phyloP scores from a whole-genome alignment of 2,329 filamentous ascomycete genomes.

The Aspergillus fructus region DNA sequence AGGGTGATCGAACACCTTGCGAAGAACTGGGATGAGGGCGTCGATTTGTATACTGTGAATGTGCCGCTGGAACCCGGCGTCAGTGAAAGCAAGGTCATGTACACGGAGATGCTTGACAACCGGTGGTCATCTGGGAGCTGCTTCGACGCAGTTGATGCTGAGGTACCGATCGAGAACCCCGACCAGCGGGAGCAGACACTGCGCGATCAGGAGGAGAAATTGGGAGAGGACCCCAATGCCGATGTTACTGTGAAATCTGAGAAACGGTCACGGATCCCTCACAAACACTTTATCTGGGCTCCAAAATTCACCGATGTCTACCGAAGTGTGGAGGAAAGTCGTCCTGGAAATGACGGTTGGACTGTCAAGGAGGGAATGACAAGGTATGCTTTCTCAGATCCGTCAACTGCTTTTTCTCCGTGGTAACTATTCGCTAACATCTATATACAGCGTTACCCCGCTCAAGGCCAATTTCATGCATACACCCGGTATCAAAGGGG shows the following conservation, averaged over 20 bases:
- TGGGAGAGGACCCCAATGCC: conserved; percentile 27
- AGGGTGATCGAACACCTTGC: conserved; percentile 76
- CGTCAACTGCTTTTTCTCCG: not conserved
- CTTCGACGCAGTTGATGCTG: conserved; percentile 74
- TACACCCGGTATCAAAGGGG: conserved; percentile 62
- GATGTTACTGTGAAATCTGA: conserved; percentile 22
- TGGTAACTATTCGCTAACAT: conserved; percentile 7
- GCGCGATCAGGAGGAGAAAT: conserved; percentile 60
- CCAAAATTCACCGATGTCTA: conserved; percentile 85
- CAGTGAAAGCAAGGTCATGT: conserved; percentile 70
- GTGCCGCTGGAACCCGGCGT: conserved; percentile 80
- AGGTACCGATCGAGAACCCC: conserved; percentile 57
- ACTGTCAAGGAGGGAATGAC: conserved; percentile 83
- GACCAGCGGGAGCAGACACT: conserved; percentile 72
- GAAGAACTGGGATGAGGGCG: conserved; percentile 69
- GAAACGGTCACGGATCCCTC: conserved; percentile 56
- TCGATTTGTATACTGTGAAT: conserved; percentile 89
- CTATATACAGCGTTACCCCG: conserved; percentile 70
- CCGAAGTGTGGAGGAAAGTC: conserved; percentile 75
- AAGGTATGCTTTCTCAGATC: conserved; percentile 55
- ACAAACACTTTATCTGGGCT: conserved; percentile 94
- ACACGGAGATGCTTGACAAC: conserved; percentile 85
- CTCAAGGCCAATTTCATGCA: conserved; percentile 93
- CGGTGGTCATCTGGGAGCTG: conserved; percentile 82
- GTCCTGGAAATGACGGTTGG: conserved; percentile 89